These are phyloP conservation scores for Serendipita sp. DNA, from an alignment of 768 basidiomycete genomes.

Conservation along the genomic window DNA sequence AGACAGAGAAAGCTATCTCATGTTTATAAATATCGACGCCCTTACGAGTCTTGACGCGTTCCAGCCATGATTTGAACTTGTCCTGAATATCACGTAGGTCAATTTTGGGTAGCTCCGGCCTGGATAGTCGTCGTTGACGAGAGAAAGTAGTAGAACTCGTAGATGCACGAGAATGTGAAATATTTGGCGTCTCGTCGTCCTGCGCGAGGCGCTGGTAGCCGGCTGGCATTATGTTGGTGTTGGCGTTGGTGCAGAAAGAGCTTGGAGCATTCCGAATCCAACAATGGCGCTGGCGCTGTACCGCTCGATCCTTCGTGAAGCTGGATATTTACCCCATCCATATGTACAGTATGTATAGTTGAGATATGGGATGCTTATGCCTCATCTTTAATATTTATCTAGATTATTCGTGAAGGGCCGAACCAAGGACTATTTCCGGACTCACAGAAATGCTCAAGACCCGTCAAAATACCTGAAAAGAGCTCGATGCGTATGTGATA, in stretches of 20 bases:
- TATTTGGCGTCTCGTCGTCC: not conserved
- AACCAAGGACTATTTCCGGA: constrained; percentile 44
- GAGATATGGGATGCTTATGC: not conserved
- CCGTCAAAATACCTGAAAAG: not conserved
- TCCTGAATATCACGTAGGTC: constrained; percentile 6
- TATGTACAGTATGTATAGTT: constrained; percentile 27
- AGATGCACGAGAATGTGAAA: constrained; percentile 10
- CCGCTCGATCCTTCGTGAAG: constrained; percentile 26
- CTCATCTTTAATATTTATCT: constrained; percentile 1
- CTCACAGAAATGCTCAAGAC: constrained; percentile 26
- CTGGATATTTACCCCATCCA: constrained; percentile 27
- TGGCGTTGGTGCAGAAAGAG: not conserved
- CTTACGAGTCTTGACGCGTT: constrained; percentile 1
- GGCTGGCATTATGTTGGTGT: constrained; percentile 6
- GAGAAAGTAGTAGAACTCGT: constrained; percentile 9
- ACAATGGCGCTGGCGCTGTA: constrained; percentile 20
- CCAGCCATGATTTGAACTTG: constrained; percentile 5
- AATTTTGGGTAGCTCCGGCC: not conserved
- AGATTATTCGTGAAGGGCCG: constrained; percentile 6
- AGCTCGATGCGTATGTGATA: not conserved
- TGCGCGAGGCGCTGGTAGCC: constrained; percentile 4
- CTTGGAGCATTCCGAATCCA: not conserved
- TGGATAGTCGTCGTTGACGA: constrained; percentile 5
- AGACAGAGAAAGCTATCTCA: constrained; percentile 66
- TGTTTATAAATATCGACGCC: constrained; percentile 6